Percentiles rank a stretch among this genome's conserved stretches.
These are phyloP conservation scores for Cyclostephanos invisitatus DNA, from an alignment of 108 stramenopile species.

Conservation along the genomic window DNA sequence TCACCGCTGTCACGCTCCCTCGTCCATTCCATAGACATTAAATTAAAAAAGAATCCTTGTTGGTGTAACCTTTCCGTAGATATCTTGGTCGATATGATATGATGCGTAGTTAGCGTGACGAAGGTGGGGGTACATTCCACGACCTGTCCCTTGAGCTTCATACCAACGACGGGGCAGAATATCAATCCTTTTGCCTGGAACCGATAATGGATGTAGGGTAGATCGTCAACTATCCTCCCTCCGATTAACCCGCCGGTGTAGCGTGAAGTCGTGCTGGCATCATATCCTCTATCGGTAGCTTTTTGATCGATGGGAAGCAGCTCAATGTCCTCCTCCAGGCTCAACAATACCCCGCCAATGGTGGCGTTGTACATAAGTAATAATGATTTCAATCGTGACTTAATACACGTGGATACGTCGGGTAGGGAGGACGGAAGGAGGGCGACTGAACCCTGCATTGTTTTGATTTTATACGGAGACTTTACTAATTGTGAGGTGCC, in stretches of 20 bases:
- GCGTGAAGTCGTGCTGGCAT: neutral
- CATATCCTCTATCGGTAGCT: neutral
- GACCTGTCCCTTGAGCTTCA: constrained; percentile 53
- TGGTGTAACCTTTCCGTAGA: constrained; percentile 44
- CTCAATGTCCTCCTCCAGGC: constrained; percentile 36
- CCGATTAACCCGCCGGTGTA: constrained; percentile 19
- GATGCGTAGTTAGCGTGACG: constrained; percentile 46
- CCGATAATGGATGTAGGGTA: constrained; percentile 45
- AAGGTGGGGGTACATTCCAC: constrained; percentile 46
- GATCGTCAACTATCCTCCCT: constrained; percentile 46
- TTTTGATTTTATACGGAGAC: constrained; percentile 46
- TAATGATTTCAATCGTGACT: constrained; percentile 34
- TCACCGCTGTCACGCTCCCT: constrained; percentile 31
- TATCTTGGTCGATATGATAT: constrained; percentile 49
- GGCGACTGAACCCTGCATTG: constrained; percentile 40
- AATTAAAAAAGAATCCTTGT: constrained; percentile 46
- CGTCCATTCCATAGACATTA: constrained; percentile 39
- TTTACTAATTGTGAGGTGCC: constrained; percentile 3
- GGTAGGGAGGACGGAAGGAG: constrained; percentile 44
- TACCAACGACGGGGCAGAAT: constrained; percentile 47
- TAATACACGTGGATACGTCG: constrained; percentile 28
- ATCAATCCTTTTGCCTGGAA: constrained; percentile 41
- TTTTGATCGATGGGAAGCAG: constrained; percentile 25
- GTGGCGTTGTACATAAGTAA: constrained; percentile 46
- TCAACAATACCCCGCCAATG: constrained; percentile 44